These are phyloP conservation scores for Candida awuae DNA, from an alignment of 805 yeast genomes.

Conservation along the genomic window DNA sequence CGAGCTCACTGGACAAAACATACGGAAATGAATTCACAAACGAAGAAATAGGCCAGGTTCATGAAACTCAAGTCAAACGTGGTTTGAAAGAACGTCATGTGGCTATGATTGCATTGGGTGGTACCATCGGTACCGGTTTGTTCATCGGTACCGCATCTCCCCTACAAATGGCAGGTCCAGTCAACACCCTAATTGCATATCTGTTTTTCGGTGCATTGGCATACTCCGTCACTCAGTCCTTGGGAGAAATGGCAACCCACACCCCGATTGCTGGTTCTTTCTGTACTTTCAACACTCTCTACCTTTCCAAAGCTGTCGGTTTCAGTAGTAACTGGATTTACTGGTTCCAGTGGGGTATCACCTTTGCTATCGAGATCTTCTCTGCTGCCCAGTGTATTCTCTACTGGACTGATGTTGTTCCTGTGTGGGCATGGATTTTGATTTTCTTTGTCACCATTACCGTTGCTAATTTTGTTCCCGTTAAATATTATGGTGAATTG, in stretches of 20 bases:
- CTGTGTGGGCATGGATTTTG: conserved; percentile 45
- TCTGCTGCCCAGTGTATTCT: conserved; percentile 41
- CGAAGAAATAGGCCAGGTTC: conserved; percentile 36
- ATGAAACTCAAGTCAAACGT: conserved; percentile 40
- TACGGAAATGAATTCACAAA: conserved; percentile 3
- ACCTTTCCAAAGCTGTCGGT: conserved; percentile 48
- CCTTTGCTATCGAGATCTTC: conserved; percentile 43
- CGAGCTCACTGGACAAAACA: conserved; percentile 40
- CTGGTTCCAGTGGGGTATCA: conserved; percentile 41
- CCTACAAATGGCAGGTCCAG: conserved; percentile 58
- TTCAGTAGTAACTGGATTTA: conserved; percentile 53
- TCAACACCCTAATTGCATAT: conserved; percentile 51
- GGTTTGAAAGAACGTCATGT: conserved; percentile 53
- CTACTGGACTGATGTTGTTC: conserved; percentile 36
- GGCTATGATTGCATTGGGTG: conserved; percentile 74
- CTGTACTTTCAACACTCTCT: conserved; percentile 46
- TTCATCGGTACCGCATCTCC: conserved; percentile 63
- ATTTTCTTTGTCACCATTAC: conserved; percentile 42
- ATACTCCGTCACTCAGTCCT: conserved; percentile 49
- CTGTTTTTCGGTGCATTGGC: conserved; percentile 48
- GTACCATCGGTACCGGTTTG: conserved; percentile 72
- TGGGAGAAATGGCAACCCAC: conserved; percentile 51
- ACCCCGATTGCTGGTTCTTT: conserved; percentile 54
- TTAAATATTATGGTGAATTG: conserved; percentile 56
- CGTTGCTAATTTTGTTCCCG: conserved; percentile 47